Conservation (phyloP, 2,329 filamentous ascomycete genomes). For the Verticillium dahliae region DNA sequence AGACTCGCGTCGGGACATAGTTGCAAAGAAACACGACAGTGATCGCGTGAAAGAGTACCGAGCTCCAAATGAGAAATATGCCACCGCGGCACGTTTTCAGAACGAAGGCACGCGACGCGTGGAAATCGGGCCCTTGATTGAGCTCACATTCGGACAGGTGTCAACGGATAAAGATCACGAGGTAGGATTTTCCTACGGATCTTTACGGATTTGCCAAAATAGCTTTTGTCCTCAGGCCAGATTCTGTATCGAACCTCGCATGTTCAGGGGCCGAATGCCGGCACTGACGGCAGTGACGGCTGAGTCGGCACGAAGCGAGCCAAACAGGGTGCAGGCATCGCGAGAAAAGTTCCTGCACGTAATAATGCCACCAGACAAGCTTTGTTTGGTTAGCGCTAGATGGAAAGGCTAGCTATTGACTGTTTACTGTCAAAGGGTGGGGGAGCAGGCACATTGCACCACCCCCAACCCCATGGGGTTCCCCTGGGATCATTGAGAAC, state of each 20-base stretch:
- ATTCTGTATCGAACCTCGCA: neutral
- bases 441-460: neutral
- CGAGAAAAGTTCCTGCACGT: neutral
- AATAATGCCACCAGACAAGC: neutral
- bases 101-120: neutral
- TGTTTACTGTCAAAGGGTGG: neutral
- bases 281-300: neutral
- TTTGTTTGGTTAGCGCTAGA: neutral
- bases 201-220: neutral
- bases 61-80: neutral
- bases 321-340: neutral
- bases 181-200: neutral
- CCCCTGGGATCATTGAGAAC: neutral
- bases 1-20: neutral
- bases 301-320: neutral
- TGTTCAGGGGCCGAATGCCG: neutral
- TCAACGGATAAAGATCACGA: neutral
- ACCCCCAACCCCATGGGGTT: neutral
- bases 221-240: neutral
- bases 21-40: neutral
- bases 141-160: neutral
- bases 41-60: neutral
- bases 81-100: neutral
- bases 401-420: neutral
- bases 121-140: neutral